phyloP scores from a whole-genome alignment of 768 basidiomycete species.

The Leccinum arenicola region DNA sequence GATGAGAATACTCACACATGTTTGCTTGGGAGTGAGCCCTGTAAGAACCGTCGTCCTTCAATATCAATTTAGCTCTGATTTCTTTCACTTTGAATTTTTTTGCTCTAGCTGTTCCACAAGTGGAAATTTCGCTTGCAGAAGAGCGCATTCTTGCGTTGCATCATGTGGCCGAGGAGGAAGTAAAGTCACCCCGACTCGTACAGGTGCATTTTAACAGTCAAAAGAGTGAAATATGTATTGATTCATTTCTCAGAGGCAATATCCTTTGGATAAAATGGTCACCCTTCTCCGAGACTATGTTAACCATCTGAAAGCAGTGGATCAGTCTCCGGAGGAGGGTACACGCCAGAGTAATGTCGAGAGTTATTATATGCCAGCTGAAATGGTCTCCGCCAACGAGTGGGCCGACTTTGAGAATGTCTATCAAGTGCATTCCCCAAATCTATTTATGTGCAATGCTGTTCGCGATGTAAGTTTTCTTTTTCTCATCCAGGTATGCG shows the following conservation, averaged over 20 bases:
- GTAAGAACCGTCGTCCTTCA: slow-evolving; percentile 37
- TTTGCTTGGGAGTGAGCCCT: slow-evolving; percentile 66
- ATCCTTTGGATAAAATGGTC: slow-evolving; percentile 48
- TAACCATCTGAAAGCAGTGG: slow-evolving; percentile 47
- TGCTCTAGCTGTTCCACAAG: slow-evolving; percentile 53
- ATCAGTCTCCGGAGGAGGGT: slow-evolving; percentile 33
- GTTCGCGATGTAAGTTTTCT: slow-evolving; percentile 67
- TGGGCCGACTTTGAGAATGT: slow-evolving; percentile 87
- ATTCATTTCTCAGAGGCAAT: slow-evolving; percentile 21
- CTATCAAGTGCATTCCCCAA: slow-evolving; percentile 87
- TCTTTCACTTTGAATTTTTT: neutral
- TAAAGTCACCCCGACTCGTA: slow-evolving; percentile 1
- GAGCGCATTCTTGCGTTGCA: slow-evolving; percentile 52
- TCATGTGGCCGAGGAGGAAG: slow-evolving; percentile 16
- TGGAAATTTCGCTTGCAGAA: slow-evolving; percentile 60
- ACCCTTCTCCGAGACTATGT: slow-evolving; percentile 60
- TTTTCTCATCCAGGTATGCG: neutral
- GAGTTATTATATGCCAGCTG: slow-evolving; percentile 65
- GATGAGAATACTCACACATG: slow-evolving; percentile 81
- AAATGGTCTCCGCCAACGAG: slow-evolving; percentile 64
- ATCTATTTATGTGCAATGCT: slow-evolving; percentile 70
- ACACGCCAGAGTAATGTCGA: slow-evolving; percentile 34
- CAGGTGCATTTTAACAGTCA: slow-evolving; percentile 14
- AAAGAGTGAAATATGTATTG: neutral
- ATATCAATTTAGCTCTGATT: slow-evolving; percentile 1